Evolutionary conservation across 805 yeast genomes (phyloP), one percentile per base, ranked within the genome.

Genomic region (Monosporozyma solicola): DNA sequence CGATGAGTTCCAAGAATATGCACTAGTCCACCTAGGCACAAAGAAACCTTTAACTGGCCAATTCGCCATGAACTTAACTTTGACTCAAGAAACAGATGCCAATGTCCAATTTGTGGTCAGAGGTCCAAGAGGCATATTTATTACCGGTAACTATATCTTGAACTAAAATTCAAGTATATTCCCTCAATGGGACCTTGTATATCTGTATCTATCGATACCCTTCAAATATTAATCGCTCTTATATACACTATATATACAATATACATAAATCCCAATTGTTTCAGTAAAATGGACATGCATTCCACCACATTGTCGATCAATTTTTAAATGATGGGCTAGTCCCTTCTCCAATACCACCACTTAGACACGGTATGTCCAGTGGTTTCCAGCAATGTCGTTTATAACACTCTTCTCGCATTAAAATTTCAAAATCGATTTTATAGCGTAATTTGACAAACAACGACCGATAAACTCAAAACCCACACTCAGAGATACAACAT

Each of bases 141-240:
- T 91, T 62, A 76, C 86, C 60, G 98, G 98, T 75, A 89, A 91
- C 83, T 87, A 84, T 74, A 83, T 92, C 64, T 92, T 85, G 70
- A 96, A 88, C 72, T 96, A 45, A 10, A 11, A 32, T 32, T 32
- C 11, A 32, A 32, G 13, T 32, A 32, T 32, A 8, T 3, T 32
- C 11, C 4, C 35, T 32, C 10, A 32, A 11, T 13, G 29, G 29
- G 35, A 3, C 7, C 35, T 3, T 32, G 33, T 31, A 20, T 20
- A 20, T 27, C 29, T 27, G 7, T 27, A 27, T 27, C 5, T 27
- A 27, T 27, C 29, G 5, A 27, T 27, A 27, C 29, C 29, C 29
- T 27, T 27, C 7, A 27, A 27, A 27, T 27, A 7, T 7, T 5
- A 27, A 27, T 20, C 29, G 7, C 7, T 27, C 29, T 27, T 27